These are phyloP conservation scores for Micractinium conductrix DNA, from an alignment of 139 green algal species.

Conservation along the genomic window DNA sequence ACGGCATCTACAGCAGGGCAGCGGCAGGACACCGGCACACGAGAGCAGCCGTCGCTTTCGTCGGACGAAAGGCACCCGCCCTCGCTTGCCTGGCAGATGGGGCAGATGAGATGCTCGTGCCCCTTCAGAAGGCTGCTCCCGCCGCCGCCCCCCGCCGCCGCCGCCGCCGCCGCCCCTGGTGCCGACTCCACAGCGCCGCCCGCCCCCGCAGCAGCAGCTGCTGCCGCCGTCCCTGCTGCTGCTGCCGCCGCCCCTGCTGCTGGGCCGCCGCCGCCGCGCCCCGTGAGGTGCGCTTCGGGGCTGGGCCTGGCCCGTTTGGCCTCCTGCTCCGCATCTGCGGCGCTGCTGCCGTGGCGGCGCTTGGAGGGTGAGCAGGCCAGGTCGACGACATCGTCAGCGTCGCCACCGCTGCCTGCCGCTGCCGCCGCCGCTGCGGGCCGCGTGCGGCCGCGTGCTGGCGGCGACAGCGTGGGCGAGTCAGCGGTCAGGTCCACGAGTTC, in stretches of 20 bases:
- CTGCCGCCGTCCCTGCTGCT: background rate
- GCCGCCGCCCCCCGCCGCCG: background rate
- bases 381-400: background rate
- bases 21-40: too few species aligned
- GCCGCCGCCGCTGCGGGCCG: background rate
- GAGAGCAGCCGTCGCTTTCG: too few species aligned
- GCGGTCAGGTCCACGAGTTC: conserved; percentile 5
- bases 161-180: background rate
- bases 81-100: conserved; percentile 39
- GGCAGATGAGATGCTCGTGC: conserved; percentile 18
- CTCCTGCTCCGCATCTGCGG: background rate
- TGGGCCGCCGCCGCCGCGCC: too few species aligned
- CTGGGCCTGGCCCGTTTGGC: conserved; percentile 30
- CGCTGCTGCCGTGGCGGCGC: conserved; percentile 13
- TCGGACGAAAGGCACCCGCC: too few species aligned
- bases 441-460: background rate
- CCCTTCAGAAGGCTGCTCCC: background rate
- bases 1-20: too few species aligned
- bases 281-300: conserved; percentile 4
- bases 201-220: background rate
- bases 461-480: background rate
- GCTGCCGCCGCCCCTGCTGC: background rate
- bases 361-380: conserved; percentile 7
- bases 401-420: background rate
- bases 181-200: background rate